Base-by-base conservation (phyloP, 1,284 basidiomycete genomes). In the Rhodotorula sp. region DNA sequence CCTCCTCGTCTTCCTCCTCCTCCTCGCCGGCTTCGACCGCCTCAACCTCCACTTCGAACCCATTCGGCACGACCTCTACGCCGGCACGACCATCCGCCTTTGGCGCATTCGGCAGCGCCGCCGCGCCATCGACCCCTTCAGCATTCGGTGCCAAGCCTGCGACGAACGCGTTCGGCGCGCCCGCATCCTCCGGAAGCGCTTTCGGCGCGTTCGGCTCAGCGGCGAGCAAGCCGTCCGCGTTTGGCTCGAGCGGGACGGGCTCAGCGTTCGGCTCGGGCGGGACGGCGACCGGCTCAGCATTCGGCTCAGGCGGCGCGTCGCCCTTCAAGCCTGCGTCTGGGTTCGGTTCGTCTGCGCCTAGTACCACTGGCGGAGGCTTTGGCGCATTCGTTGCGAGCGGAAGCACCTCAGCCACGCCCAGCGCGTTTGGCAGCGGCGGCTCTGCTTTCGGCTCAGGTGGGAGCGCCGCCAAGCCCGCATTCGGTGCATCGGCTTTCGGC, bases 151-250 rank as follows among this genome's bases (percentile, higher is more conserved):
- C 32, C 51, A 34, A 29, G 19, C 48, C 69, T 4, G 37, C 73
- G 4, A 44, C 69, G 1, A 64, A 56, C 3, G 64, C 71, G 0
- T 69, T 71, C 72, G 56, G 69, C 10, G 56, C 77, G 6, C 70
- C 19, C 64, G 76, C 58, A 69, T 72, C 64, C 76, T 9, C 70
- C 0, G 74, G 75, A 34, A 76, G 78, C 60, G 81, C 77, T 0
- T 82, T 82, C 64, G 80, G 81, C 15, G 76, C 73, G 19, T 75
- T 79, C 41, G 79, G 77, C 25, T 66, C 75, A 41, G 65, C 76
- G 41, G 67, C 76, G 25, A 61, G 13, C 34, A 64, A 70, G 25
- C 69, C 79, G 1, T 62, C 73, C 58, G 59, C 59, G 53, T 79
- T 76, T 46, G 77, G 64, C 21, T 27, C 54, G 27, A 74, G 70